phyloP scores from a whole-genome alignment of 805 yeast genomes.

The Yamadazyma takamatsuzukensis region DNA sequence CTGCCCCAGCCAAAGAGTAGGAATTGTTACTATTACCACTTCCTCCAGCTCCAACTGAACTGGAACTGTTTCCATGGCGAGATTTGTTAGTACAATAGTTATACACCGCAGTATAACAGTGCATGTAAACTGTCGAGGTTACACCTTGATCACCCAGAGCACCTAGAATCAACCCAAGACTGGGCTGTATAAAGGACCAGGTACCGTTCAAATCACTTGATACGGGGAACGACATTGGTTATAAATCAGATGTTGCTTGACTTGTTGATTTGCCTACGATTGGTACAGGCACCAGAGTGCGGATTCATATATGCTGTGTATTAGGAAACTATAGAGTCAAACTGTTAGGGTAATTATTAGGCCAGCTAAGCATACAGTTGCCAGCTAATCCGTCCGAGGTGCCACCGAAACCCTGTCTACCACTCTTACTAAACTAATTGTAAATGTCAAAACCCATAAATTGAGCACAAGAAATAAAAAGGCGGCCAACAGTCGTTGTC shows the following conservation, averaged over 20 bases:
- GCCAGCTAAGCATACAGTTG: too few species aligned
- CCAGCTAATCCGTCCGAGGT: too few species aligned
- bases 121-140: constrained; percentile 73
- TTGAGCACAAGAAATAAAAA: constrained; percentile 71
- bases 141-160: constrained; percentile 63
- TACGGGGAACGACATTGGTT: constrained; percentile 47
- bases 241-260: too few species aligned
- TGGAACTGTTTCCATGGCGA: constrained; percentile 25
- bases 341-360: too few species aligned
- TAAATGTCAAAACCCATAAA: constrained; percentile 82
- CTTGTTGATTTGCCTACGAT: too few species aligned
- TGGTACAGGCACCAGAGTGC: too few species aligned
- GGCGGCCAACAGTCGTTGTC: constrained; percentile 76
- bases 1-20: constrained; percentile 77
- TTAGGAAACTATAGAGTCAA: too few species aligned
- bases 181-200: constrained; percentile 78
- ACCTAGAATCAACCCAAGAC: constrained; percentile 66
- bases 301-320: too few species aligned
- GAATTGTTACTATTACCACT: constrained; percentile 19
- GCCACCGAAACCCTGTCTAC: constrained; percentile 54
- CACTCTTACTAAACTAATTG: constrained; percentile 78
- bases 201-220: constrained; percentile 65
- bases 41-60: constrained; percentile 7
- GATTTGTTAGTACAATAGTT: constrained; percentile 87
- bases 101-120: constrained; percentile 87